Conservation (phyloP, 2,329 filamentous ascomycete genomes). For the Verticillium nubilum region DNA sequence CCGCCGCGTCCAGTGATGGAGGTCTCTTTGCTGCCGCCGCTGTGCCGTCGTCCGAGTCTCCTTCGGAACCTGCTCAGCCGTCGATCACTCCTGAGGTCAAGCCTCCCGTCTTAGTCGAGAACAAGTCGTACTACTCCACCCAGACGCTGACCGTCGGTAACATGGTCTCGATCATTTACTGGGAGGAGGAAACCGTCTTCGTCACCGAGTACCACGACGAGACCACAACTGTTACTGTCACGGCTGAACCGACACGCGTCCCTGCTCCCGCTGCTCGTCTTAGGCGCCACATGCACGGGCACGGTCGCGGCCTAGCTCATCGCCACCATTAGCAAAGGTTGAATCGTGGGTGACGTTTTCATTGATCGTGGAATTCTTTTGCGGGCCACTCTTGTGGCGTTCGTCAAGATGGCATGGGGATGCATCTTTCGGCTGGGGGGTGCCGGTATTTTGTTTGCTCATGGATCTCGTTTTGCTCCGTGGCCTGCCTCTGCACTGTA, state of each 20-base stretch:
- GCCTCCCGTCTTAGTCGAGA: conserved; percentile 18
- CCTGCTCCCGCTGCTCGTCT: conserved; percentile 16
- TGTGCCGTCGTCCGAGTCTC: conserved; percentile 5
- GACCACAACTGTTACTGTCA: conserved; percentile 33
- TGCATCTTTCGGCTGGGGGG: not conserved
- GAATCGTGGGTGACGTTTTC: not conserved
- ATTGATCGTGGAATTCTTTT: not conserved
- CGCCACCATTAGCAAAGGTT: not conserved
- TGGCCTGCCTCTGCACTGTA: not conserved
- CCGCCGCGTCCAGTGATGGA: not conserved
- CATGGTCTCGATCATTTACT: conserved; percentile 50
- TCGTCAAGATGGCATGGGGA: not conserved
- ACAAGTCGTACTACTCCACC: conserved; percentile 37
- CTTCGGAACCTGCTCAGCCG: conserved; percentile 5
- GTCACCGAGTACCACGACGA: conserved; percentile 39
- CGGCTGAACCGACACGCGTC: conserved; percentile 13
- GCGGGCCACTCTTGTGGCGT: not conserved
- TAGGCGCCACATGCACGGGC: conserved; percentile 32
- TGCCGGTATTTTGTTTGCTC: not conserved
- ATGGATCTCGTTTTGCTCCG: not conserved
- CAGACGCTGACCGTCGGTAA: conserved; percentile 45
- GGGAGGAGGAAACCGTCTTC: conserved; percentile 49
- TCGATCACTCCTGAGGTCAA: not conserved
- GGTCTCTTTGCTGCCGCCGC: conserved; percentile 6
- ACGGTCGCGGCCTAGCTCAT: conserved; percentile 22